Conservation (phyloP, 2,329 filamentous ascomycete genomes). For the Aspergillus eucalypticola region DNA sequence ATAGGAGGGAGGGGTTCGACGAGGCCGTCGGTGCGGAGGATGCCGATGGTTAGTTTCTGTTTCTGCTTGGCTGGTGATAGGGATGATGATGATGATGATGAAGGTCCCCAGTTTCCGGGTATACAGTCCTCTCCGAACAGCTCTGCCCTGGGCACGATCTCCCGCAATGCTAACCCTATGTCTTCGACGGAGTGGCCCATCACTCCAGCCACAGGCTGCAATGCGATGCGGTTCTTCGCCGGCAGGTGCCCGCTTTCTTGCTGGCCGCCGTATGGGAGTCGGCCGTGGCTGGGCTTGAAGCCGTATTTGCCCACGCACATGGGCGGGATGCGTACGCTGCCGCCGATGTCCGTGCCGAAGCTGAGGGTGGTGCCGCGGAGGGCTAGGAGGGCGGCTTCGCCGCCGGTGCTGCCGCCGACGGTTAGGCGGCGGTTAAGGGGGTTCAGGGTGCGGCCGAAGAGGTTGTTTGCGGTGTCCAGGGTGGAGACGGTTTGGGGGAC, state of each 20-base stretch:
- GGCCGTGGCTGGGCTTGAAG: conserved; percentile 50
- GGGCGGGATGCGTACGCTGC: conserved; percentile 49
- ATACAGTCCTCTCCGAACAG: conserved; percentile 54
- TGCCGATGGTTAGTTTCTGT: conserved; percentile 41
- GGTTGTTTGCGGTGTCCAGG: conserved; percentile 61
- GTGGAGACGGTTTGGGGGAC: conserved; percentile 60
- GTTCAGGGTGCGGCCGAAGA: conserved; percentile 65
- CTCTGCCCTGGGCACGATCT: conserved; percentile 54
- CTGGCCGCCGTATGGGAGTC: conserved; percentile 56
- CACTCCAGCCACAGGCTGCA: conserved; percentile 51
- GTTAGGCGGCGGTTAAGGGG: conserved; percentile 62
- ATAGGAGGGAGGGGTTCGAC: conserved; percentile 44
- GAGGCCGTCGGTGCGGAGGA: conserved; percentile 44
- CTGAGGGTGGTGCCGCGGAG: conserved; percentile 62
- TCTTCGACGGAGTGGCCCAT: conserved; percentile 43
- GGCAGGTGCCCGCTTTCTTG: conserved; percentile 46
- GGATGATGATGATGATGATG: conserved; percentile 14
- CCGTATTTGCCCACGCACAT: conserved; percentile 56
- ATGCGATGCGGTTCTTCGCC: conserved; percentile 52
- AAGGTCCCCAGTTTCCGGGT: conserved; percentile 43
- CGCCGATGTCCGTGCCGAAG: conserved; percentile 62
- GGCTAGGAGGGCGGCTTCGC: conserved; percentile 62
- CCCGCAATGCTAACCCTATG: conserved; percentile 50
- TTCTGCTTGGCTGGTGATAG: conserved; percentile 21
- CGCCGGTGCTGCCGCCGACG: conserved; percentile 66